Conservation (phyloP, 2,329 filamentous ascomycete genomes). For the Grosmannia clavigera region DNA sequence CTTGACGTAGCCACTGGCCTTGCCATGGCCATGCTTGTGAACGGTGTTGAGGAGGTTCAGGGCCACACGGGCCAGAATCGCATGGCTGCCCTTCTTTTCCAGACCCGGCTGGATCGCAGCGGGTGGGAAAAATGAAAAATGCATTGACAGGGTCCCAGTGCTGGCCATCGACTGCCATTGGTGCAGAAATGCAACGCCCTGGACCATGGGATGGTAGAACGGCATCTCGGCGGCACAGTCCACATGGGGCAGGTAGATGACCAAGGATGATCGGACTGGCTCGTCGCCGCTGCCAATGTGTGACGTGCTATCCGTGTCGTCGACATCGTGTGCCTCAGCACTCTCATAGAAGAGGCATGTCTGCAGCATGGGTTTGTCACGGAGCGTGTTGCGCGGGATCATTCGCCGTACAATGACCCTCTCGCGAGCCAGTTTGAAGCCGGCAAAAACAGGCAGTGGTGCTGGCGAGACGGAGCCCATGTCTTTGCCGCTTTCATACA, state of each 20-base stretch:
- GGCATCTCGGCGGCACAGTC: constrained; percentile 51
- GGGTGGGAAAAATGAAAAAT: constrained; percentile 40
- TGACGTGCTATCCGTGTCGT: constrained; percentile 1
- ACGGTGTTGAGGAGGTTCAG: constrained; percentile 55
- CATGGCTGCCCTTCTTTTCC: constrained; percentile 16
- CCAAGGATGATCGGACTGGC: constrained; percentile 32
- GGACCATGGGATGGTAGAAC: constrained; percentile 77
- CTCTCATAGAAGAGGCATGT: constrained; percentile 61
- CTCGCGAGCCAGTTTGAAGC: constrained; percentile 24
- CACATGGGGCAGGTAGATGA: constrained; percentile 70
- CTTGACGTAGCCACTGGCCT: constrained; percentile 58
- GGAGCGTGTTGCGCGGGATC: constrained; percentile 67
- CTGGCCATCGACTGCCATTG: constrained; percentile 34
- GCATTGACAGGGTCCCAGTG: constrained; percentile 42
- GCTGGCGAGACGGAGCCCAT: neutral
- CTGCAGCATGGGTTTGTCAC: constrained; percentile 67
- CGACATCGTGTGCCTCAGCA: neutral
- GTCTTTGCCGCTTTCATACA: constrained; percentile 17
- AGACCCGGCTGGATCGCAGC: neutral
- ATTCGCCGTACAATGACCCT: constrained; percentile 63
- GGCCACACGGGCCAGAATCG: constrained; percentile 47
- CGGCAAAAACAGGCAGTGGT: constrained; percentile 9
- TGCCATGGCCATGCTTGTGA: constrained; percentile 61
- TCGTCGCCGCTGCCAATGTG: neutral
- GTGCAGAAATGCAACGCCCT: constrained; percentile 64